Evolutionary conservation across 164 flowering plant genomes (phyloP), one percentile per base, ranked within the genome.

Genomic region (Malania oleifera): DNA sequence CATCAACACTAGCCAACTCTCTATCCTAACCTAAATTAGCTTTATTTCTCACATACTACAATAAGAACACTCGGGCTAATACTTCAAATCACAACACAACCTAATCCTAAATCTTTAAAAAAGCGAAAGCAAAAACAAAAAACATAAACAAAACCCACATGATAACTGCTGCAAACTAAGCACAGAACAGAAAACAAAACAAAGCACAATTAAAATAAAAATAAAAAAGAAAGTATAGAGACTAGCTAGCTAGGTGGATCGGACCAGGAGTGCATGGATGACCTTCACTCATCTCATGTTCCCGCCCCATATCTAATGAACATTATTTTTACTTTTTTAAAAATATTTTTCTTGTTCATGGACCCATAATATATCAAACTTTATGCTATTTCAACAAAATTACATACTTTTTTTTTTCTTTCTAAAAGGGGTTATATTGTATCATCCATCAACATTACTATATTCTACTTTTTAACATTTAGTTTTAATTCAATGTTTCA

Each of bases 261-360:
- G 78, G 81, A 77, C 81, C 81, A 69, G 70, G 62, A 72, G 28
- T 29, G 73, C 60, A 50, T 39, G 46, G 37, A 60, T 49, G 57
- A 57, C 31, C 39, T 60, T 19, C 59, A 38, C 13, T 38, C 37
- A 5, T 48, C 41, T n/a, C 39, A 26, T 19, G 51, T 20, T 62
- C 53, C n/a, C n/a, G n/a, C n/a, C n/a, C n/a, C n/a, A n/a, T n/a
- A n/a, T n/a, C n/a, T n/a, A n/a, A n/a, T n/a, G n/a, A n/a, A n/a
- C n/a, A n/a, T n/a, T n/a, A n/a, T n/a, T n/a, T n/a, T n/a, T n/a
- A n/a, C n/a, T n/a, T n/a, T n/a, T n/a, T n/a, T n/a, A n/a, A n/a
- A n/a, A n/a, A n/a, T n/a, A n/a, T n/a, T n/a, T n/a, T n/a, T n/a
- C n/a, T n/a, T n/a, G n/a, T n/a, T n/a, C n/a, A n/a, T n/a, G n/a